Percentiles rank a stretch among this genome's conserved stretches.
Evolutionary conservation across 73 alveolate genomes (phyloP).

Genomic region (Paramecium sonneborni): DNA sequence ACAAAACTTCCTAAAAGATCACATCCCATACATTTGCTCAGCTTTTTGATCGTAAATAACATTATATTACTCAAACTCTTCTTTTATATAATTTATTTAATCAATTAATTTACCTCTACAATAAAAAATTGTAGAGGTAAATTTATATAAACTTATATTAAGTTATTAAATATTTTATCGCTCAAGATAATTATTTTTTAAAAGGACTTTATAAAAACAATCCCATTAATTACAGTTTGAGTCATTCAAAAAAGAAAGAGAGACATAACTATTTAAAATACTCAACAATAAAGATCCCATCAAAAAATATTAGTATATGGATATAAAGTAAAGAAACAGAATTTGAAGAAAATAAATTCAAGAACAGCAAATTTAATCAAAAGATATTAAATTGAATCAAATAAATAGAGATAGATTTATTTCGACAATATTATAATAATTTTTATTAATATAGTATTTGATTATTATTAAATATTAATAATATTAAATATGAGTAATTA

Average conservation of each 20-base stretch:
- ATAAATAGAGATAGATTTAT: background rate
- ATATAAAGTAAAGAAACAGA: background rate
- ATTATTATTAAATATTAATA: background rate
- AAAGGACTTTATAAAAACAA: background rate
- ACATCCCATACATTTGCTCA: too few species aligned
- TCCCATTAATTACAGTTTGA: constrained; percentile 39
- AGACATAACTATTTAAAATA: constrained; percentile 30
- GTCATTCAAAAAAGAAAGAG: background rate
- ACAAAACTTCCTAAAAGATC: too few species aligned
- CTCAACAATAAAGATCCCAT: background rate
- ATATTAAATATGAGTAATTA: background rate
- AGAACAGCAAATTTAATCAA: background rate
- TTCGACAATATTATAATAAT: background rate
- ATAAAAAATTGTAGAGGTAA: too few species aligned
- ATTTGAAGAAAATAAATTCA: background rate
- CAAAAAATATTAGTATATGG: background rate
- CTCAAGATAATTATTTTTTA: background rate
- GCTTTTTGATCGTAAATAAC: too few species aligned
- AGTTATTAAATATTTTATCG: too few species aligned
- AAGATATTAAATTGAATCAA: constrained; percentile 17
- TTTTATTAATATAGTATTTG: background rate
- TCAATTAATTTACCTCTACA: too few species aligned
- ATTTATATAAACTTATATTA: too few species aligned
- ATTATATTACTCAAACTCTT: too few species aligned
- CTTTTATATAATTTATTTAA: too few species aligned